Conservation (phyloP, 1,284 basidiomycete species). For the Marasmius fiardii region DNA sequence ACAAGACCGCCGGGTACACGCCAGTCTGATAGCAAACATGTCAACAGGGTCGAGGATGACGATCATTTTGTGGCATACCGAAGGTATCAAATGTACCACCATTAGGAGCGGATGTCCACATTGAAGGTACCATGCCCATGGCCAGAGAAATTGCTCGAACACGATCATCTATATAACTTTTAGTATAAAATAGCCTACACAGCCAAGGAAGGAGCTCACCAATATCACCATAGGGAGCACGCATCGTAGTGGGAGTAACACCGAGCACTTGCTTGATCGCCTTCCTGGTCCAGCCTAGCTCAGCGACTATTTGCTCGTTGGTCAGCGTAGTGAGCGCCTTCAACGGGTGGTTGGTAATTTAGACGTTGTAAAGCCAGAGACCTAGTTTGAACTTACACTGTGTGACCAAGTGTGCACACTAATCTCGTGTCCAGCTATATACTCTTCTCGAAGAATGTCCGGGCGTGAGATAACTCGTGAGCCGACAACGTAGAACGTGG, state of each 20-base stretch:
- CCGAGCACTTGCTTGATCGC: constrained; percentile 76
- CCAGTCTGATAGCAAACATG: constrained; percentile 58
- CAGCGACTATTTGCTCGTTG: constrained; percentile 88
- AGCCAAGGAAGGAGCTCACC: constrained; percentile 31
- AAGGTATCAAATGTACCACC: constrained; percentile 79
- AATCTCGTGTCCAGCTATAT: constrained; percentile 83
- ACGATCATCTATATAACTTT: constrained; percentile 64
- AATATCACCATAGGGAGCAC: constrained; percentile 61
- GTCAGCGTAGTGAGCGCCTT: constrained; percentile 79
- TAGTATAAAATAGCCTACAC: constrained; percentile 3
- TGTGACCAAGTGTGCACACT: constrained; percentile 81
- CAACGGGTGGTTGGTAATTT: background rate
- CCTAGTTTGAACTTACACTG: constrained; percentile 33
- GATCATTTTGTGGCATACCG: constrained; percentile 33
- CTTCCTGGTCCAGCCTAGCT: constrained; percentile 90
- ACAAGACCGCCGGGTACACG: constrained; percentile 71
- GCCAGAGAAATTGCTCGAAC: constrained; percentile 81
- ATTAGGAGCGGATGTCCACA: constrained; percentile 67
- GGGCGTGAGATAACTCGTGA: constrained; percentile 86
- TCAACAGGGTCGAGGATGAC: constrained; percentile 3
- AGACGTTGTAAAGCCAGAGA: no score
- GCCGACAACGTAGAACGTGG: constrained; percentile 93
- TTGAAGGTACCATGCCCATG: constrained; percentile 79
- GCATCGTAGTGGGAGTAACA: constrained; percentile 74
- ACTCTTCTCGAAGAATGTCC: constrained; percentile 76